Evolutionary conservation across 805 yeast genomes (phyloP).

Genomic region (Starmerella bombi): DNA sequence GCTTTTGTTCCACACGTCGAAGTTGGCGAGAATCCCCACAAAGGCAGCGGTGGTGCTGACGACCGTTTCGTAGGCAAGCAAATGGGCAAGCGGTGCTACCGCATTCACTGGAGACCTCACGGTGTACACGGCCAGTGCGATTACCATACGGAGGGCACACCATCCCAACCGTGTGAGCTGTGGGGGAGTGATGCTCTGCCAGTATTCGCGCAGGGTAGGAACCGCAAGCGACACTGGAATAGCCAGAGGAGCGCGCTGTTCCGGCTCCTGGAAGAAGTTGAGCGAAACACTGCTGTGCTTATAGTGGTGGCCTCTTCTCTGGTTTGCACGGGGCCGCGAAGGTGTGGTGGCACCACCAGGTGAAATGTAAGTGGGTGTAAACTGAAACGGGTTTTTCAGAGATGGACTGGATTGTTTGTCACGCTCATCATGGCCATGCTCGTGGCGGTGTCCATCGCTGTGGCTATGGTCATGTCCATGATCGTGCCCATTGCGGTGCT

Average conservation of each 20-base stretch:
- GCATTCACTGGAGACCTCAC: slow-evolving; percentile 22
- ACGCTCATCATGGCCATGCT: not conserved
- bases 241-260: slow-evolving; percentile 48
- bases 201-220: slow-evolving; percentile 53
- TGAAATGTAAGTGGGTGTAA: slow-evolving; percentile 38
- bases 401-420: slow-evolving; percentile 3
- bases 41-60: slow-evolving; percentile 56
- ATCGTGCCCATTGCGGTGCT: not conserved
- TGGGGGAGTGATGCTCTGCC: slow-evolving; percentile 41
- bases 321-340: slow-evolving; percentile 21
- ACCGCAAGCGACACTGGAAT: slow-evolving; percentile 57
- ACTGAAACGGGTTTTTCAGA: slow-evolving; percentile 43
- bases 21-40: slow-evolving; percentile 76
- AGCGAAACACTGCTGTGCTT: slow-evolving; percentile 93
- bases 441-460: not conserved
- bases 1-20: slow-evolving; percentile 78
- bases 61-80: slow-evolving; percentile 73
- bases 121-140: slow-evolving; percentile 42
- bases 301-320: slow-evolving; percentile 84
- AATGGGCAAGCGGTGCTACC: slow-evolving; percentile 63
- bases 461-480: not conserved
- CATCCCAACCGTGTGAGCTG: slow-evolving; percentile 50
- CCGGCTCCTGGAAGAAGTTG: slow-evolving; percentile 91
- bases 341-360: slow-evolving; percentile 20
- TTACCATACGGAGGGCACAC: slow-evolving; percentile 43